A percentile compares a stretch with the other conserved stretches of the same genome.
Evolutionary conservation across 352 stramenopile genomes (phyloP).

Genomic region (Pythium myriotylum): DNA sequence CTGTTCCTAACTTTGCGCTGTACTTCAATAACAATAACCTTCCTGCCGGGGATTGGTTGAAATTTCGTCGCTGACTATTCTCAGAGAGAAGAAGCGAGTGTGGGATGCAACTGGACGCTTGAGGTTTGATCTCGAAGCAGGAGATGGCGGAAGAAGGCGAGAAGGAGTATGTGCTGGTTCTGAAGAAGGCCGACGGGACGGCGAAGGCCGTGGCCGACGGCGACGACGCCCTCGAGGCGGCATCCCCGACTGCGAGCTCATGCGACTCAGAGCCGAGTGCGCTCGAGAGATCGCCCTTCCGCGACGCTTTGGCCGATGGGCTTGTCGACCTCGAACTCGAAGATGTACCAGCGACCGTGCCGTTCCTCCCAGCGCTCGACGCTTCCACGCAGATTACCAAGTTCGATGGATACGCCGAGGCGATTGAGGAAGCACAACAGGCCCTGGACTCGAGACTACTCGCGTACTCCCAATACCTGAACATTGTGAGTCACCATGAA

Average conservation of each 20-base stretch:
- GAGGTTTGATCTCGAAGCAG: not conserved
- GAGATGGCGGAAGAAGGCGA: constrained; percentile 33
- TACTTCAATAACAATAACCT: too few relatives aligned
- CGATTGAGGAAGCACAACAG: constrained; percentile 71
- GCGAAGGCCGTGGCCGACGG: constrained; percentile 17
- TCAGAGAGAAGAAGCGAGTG: not conserved
- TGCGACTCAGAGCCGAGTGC: constrained; percentile 35
- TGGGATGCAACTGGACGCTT: not conserved
- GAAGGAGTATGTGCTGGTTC: constrained; percentile 80
- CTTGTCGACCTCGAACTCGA: constrained; percentile 45
- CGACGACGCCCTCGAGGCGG: constrained; percentile 37
- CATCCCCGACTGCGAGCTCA: constrained; percentile 30
- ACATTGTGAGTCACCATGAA: constrained; percentile 69
- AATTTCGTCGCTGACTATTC: too few relatives aligned
- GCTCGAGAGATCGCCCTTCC: too few relatives aligned
- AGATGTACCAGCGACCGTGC: constrained; percentile 48
- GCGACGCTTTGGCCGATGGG: constrained; percentile 27
- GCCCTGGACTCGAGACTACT: constrained; percentile 55
- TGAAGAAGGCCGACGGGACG: constrained; percentile 24
- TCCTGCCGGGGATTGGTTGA: too few relatives aligned
- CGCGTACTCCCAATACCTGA: constrained; percentile 84
- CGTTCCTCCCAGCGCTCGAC: constrained; percentile 75
- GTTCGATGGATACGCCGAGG: constrained; percentile 78
- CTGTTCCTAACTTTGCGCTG: too few relatives aligned
- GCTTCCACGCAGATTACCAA: constrained; percentile 88